Evolutionary conservation across 208 protist species (phyloP).

Genomic region (Leishmania tarentolae): DNA sequence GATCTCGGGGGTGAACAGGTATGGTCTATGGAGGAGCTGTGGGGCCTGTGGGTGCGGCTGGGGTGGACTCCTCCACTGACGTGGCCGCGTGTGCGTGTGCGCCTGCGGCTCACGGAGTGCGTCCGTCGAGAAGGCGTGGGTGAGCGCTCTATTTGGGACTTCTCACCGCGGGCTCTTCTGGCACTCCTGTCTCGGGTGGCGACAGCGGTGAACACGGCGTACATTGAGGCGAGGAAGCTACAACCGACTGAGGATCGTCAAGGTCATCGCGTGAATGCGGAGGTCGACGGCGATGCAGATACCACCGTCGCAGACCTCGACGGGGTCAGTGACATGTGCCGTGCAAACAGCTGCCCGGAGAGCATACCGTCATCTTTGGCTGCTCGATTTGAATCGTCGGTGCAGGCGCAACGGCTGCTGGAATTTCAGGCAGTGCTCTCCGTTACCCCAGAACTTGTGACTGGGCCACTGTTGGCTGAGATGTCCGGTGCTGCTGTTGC

Average conservation of each 20-base stretch:
- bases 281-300: neutral
- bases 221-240: neutral
- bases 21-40: conserved; percentile 17
- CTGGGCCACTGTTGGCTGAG: neutral
- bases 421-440: conserved; percentile 4
- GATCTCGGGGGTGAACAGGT: conserved; percentile 1
- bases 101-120: neutral
- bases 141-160: neutral
- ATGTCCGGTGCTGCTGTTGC: neutral
- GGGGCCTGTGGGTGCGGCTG: conserved; percentile 26
- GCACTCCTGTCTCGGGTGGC: neutral
- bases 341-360: neutral
- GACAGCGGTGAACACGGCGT: neutral
- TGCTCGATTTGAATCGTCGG: neutral
- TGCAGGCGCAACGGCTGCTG: conserved; percentile 4
- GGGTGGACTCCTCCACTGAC: conserved; percentile 23
- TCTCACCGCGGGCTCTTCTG: neutral
- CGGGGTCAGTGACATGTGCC: neutral
- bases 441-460: neutral
- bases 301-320: neutral
- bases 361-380: neutral
- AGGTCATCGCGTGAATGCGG: neutral
- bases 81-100: neutral
- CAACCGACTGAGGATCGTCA: neutral
- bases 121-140: neutral